Percentiles rank a stretch among this genome's conserved stretches.
Evolutionary conservation across 495 filamentous ascomycete species (phyloP).

Genomic region (Penicillium subrubescens): DNA sequence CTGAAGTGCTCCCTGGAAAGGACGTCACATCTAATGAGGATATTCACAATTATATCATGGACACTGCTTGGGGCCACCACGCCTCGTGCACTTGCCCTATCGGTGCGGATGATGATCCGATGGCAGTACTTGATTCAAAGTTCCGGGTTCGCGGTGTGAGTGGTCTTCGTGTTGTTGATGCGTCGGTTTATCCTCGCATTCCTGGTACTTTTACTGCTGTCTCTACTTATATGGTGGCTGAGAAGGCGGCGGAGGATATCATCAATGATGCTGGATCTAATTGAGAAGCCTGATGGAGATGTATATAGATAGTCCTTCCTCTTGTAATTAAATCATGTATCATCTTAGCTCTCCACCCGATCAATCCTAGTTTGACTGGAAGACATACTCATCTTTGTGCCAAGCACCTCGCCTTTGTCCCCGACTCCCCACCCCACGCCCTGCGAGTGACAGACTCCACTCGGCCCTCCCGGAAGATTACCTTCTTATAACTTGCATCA

Average conservation of each 20-base stretch:
- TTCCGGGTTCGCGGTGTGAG: conserved; percentile 58
- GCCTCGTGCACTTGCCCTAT: conserved; percentile 62
- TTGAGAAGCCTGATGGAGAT: not conserved
- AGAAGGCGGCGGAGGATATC: conserved; percentile 59
- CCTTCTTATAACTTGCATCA: not conserved
- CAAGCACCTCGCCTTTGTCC: not conserved
- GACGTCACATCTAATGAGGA: conserved; percentile 41
- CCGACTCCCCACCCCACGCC: conserved; percentile 1
- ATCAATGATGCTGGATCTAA: conserved; percentile 25
- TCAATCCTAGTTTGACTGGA: too few species aligned
- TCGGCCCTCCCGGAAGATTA: not conserved
- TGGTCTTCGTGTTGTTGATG: conserved; percentile 63
- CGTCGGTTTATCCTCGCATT: conserved; percentile 58
- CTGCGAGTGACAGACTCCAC: conserved; percentile 11
- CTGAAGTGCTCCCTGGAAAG: conserved; percentile 50
- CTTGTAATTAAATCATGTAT: not conserved
- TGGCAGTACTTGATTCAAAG: conserved; percentile 60
- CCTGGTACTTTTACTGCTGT: conserved; percentile 60
- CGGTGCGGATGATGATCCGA: conserved; percentile 55
- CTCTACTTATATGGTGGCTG: conserved; percentile 62
- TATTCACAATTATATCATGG: conserved; percentile 51
- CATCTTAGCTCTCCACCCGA: not conserved
- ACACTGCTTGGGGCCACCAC: conserved; percentile 62
- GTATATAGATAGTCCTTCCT: not conserved
- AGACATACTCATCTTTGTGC: not conserved